These are phyloP conservation scores for Paulinella micropora DNA, from an alignment of 78 protist species.

Conservation along the genomic window DNA sequence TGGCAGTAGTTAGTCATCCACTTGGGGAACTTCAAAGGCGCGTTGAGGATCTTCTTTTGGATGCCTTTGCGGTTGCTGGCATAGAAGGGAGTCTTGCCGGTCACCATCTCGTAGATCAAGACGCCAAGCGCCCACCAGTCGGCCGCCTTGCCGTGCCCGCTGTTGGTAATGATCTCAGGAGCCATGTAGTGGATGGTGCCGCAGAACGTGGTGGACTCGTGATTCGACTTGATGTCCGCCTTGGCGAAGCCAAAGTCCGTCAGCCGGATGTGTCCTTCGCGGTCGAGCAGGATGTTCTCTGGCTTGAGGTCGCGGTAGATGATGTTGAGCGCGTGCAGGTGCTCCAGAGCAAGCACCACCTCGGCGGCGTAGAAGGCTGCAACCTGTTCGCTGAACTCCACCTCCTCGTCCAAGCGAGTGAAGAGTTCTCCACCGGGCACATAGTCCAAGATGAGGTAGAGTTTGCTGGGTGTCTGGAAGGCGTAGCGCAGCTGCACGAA, in stretches of 20 bases:
- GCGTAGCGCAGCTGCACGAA: not conserved
- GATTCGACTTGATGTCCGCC: not conserved
- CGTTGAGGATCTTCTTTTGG: too few relatives aligned
- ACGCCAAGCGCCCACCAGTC: slow-evolving; percentile 13
- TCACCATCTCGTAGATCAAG: slow-evolving; percentile 15
- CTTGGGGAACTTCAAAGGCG: too few relatives aligned
- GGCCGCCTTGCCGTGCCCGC: not conserved
- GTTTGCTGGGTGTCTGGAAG: not conserved
- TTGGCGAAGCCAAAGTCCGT: slow-evolving; percentile 2
- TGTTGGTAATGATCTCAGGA: not conserved
- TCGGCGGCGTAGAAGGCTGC: not conserved
- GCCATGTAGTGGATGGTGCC: not conserved
- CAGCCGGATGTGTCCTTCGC: not conserved
- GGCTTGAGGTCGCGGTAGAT: slow-evolving; percentile 10
- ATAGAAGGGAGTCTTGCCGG: too few relatives aligned
- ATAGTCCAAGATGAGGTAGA: slow-evolving; percentile 3
- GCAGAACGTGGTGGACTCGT: not conserved
- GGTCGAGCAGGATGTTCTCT: not conserved
- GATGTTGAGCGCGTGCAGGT: not conserved
- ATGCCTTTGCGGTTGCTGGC: too few relatives aligned
- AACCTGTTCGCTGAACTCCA: not conserved
- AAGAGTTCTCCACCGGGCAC: not conserved
- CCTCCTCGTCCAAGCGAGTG: not conserved
- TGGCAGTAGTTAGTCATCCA: too few relatives aligned
- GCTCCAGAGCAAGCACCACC: not conserved